Evolutionary conservation across 176 grass and related monocot species (phyloP).

Genomic region (Alopecurus myosuroides): DNA sequence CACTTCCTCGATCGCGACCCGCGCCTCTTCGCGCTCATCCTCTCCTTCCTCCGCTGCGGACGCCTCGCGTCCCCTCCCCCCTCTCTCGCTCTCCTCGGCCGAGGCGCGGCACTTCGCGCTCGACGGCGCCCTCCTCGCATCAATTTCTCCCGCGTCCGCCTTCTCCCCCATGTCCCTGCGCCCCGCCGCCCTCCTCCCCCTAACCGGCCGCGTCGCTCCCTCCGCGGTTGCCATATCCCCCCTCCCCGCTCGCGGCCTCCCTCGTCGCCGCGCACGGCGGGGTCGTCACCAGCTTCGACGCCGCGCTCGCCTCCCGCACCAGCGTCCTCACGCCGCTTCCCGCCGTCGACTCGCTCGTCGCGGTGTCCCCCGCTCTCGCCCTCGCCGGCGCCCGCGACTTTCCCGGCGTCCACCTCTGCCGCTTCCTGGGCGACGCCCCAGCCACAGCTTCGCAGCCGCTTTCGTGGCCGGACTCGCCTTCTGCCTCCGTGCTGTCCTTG

Average conservation of each 20-base stretch:
- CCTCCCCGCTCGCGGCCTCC: constrained; percentile 24
- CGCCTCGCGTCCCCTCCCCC: constrained; percentile 17
- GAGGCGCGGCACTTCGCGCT: constrained; percentile 37
- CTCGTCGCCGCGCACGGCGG: constrained; percentile 58
- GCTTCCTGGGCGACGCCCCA: background rate
- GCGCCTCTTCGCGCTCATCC: constrained; percentile 22
- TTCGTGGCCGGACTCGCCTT: constrained; percentile 49
- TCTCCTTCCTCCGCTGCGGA: constrained; percentile 66
- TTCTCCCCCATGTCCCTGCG: background rate
- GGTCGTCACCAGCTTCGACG: constrained; percentile 57
- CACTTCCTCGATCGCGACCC: constrained; percentile 81
- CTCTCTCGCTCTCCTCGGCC: constrained; percentile 36
- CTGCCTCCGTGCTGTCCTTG: constrained; percentile 59
- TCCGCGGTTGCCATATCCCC: constrained; percentile 33
- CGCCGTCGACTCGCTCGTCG: constrained; percentile 59
- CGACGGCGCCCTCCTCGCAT: constrained; percentile 31
- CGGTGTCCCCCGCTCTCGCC: constrained; percentile 37
- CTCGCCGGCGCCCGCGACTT: constrained; percentile 63
- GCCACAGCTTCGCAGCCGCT: constrained; percentile 28
- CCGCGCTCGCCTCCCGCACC: constrained; percentile 7
- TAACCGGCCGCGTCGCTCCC: background rate
- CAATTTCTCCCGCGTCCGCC: background rate
- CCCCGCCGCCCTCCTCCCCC: background rate
- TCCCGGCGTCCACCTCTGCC: constrained; percentile 59
- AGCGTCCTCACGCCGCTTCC: constrained; percentile 66